These are phyloP conservation scores for Aquilaria malaccensis DNA, from an alignment of 345 rosid species.

Conservation along the genomic window DNA sequence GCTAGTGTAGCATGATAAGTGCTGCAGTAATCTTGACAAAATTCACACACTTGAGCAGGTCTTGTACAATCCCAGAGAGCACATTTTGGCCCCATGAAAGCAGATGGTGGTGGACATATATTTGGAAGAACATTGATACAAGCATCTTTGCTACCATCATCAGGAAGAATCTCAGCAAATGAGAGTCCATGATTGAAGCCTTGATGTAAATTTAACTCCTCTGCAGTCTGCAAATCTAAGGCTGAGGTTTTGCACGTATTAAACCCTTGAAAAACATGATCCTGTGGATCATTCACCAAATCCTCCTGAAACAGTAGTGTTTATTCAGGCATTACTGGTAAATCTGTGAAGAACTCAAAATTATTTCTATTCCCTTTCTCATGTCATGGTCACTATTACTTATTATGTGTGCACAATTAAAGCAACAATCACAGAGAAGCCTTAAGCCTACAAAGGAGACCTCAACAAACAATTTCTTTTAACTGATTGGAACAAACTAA, in stretches of 20 bases:
- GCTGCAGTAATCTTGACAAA: slow-evolving; percentile 63
- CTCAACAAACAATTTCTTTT: no score
- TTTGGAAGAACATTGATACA: slow-evolving; percentile 30
- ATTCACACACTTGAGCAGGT: slow-evolving; percentile 65
- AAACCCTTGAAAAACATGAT: slow-evolving; percentile 33
- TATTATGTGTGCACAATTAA: no score
- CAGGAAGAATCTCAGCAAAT: slow-evolving; percentile 24
- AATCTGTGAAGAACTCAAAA: background rate
- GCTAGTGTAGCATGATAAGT: slow-evolving; percentile 64
- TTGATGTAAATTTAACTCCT: slow-evolving; percentile 35
- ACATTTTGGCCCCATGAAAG: slow-evolving; percentile 84
- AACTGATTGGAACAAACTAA: no score
- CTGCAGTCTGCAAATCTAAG: slow-evolving; percentile 26
- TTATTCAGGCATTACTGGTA: slow-evolving; percentile 10
- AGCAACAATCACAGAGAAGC: no score
- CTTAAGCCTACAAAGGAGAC: no score
- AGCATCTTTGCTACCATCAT: slow-evolving; percentile 23
- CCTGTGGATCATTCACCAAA: slow-evolving; percentile 29
- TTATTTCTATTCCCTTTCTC: no score
- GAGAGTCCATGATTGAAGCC: slow-evolving; percentile 32
- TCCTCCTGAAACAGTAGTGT: slow-evolving; percentile 32
- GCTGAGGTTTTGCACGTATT: slow-evolving; percentile 31
- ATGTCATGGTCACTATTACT: no score
- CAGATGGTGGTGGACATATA: slow-evolving; percentile 57
- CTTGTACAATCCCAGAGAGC: slow-evolving; percentile 91